phyloP scores from a whole-genome alignment of 2,329 filamentous ascomycete genomes.

The Aureobasidium sp. region DNA sequence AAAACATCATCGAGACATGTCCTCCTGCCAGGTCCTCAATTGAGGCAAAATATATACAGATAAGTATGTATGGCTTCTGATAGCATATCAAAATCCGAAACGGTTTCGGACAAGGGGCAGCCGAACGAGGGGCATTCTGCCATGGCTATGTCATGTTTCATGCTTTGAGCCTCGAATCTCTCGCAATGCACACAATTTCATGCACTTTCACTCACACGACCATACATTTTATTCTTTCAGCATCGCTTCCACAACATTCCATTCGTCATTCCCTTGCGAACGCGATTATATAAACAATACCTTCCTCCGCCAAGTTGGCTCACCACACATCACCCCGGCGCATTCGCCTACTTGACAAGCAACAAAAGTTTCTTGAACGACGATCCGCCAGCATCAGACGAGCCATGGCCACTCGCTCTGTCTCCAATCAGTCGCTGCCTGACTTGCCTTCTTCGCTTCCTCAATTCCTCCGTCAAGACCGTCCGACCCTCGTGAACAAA shows the following conservation, averaged over 20 bases:
- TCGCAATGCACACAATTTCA: background rate
- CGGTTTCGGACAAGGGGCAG: background rate
- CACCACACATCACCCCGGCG: constrained; percentile 3
- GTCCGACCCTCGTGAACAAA: constrained; percentile 47
- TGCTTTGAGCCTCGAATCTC: constrained; percentile 17
- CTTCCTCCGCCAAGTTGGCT: background rate
- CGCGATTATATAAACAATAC: background rate
- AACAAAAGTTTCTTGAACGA: constrained; percentile 6
- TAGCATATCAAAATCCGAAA: background rate
- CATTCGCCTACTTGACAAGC: constrained; percentile 13
- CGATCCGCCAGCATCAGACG: background rate
- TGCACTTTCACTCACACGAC: background rate
- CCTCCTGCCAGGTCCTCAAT: too few species aligned
- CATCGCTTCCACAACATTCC: background rate
- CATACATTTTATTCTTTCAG: background rate
- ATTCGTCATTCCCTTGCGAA: background rate
- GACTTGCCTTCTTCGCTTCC: constrained; percentile 33
- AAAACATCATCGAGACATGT: background rate
- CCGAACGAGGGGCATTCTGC: background rate
- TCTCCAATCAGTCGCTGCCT: background rate
- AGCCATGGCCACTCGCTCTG: constrained; percentile 5
- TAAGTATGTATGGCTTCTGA: background rate
- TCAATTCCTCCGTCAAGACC: constrained; percentile 44
- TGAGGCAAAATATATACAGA: background rate
- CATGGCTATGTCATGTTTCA: background rate